These are phyloP conservation scores for Populus tomentosa DNA, from an alignment of 441 rosid genomes.

Conservation along the genomic window DNA sequence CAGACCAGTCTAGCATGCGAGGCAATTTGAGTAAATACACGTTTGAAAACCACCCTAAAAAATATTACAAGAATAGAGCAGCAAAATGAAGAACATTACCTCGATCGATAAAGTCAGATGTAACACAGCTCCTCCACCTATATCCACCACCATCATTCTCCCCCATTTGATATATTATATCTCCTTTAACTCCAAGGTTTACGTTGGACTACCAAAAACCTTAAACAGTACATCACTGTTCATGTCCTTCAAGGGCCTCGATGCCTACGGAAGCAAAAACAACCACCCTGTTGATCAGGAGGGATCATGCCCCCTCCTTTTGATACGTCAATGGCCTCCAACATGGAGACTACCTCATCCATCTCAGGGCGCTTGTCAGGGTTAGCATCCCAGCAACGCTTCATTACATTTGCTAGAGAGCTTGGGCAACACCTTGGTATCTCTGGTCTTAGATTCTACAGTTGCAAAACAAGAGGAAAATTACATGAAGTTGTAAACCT, in stretches of 20 bases:
- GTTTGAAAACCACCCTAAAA: constrained; percentile 10
- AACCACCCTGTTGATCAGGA: constrained; percentile 67
- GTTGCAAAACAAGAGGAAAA: constrained; percentile 1
- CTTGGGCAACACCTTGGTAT: constrained; percentile 98
- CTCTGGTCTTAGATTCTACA: constrained; percentile 90
- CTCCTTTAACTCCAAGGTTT: constrained; percentile 9
- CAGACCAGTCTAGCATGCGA: constrained; percentile 10
- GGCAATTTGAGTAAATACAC: constrained; percentile 17
- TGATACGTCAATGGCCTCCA: constrained; percentile 85
- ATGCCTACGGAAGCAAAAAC: constrained; percentile 74
- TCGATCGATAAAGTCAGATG: constrained; percentile 4
- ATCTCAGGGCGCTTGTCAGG: constrained; percentile 94
- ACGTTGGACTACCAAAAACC: constrained; percentile 1
- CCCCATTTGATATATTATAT: constrained; percentile 1
- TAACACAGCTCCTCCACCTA: constrained; percentile 14
- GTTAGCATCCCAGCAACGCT: constrained; percentile 95
- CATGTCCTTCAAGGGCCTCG: constrained; percentile 62
- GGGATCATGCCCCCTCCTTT: constrained; percentile 99
- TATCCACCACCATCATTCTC: constrained; percentile 9
- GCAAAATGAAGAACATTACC: constrained; percentile 29
- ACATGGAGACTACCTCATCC: constrained; percentile 88
- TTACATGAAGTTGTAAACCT: neutral
- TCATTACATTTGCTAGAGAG: constrained; percentile 85
- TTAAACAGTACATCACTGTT: neutral
- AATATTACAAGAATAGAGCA: constrained; percentile 4